Evolutionary conservation across 768 basidiomycete species (phyloP), one percentile per base, ranked within the genome.

Genomic region (Suillus brevipes): DNA sequence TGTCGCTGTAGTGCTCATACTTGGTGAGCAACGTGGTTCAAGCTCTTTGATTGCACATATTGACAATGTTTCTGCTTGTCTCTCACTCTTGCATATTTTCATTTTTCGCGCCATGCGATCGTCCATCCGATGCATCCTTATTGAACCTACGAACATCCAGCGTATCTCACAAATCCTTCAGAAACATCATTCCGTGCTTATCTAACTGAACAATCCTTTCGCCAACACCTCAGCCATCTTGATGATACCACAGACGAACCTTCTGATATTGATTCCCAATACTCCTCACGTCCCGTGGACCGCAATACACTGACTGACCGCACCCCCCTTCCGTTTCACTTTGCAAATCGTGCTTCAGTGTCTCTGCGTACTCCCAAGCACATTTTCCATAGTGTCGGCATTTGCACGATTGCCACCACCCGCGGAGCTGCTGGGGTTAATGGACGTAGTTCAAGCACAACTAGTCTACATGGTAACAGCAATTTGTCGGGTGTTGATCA

Each of bases 181-280:
- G 95, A 98, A 78, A 89, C 89, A 56, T 95, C 95, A 8, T 98
- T 99, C 78, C 89, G 96, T 61, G 84, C 94, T 23, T 96, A 94
- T 79, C 89, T 99, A 69, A 99, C 96, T n/a, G 95, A 97, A 73
- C 92, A 93, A 73, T 96, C 95, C 31, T 98, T 99, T 77, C 92
- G 96, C 61, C 92, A 93, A 63, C 95, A 98, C 76, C 85, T 98
- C 66, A 92, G 88, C 66, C 89, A 89, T 63, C 86, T 97, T 71
- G 90, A 95, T 70, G 89, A 89, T 71, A 80, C 79, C 56, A 73
- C 79, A 64, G 85, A 88, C 61, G 88, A 89, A 63, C 78, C 84
- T 63, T 18, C 60, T 1, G 81, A 85, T 64, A 74, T 74, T 62
- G 70, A 77, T 65, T 70, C 69, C 60, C 66, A 73, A 49, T 69